These are phyloP conservation scores for Syzygium aqueum DNA, from an alignment of 345 rosid genomes.

Conservation along the genomic window DNA sequence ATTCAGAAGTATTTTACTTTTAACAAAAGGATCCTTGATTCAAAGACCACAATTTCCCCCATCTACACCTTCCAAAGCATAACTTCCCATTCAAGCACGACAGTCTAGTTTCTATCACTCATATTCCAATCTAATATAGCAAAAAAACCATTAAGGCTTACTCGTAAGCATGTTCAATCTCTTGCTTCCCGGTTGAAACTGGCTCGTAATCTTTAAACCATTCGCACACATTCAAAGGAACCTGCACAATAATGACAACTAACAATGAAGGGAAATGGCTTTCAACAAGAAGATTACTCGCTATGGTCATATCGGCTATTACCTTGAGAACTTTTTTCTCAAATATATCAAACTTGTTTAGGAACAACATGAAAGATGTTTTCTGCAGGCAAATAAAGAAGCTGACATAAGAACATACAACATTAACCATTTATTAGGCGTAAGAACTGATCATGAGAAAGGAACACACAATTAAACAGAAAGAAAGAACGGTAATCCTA, in stretches of 20 bases:
- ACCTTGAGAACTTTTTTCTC: slow-evolving; percentile 90
- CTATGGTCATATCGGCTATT: slow-evolving; percentile 10
- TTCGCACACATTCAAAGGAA: slow-evolving; percentile 74
- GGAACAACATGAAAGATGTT: slow-evolving; percentile 94
- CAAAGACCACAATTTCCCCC: background rate
- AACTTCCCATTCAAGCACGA: background rate
- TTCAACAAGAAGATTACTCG: background rate
- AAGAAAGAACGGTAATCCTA: background rate
- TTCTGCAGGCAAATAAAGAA: slow-evolving; percentile 44
- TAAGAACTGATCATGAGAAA: background rate
- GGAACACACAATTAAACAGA: background rate
- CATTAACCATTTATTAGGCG: background rate
- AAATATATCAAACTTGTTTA: slow-evolving; percentile 93
- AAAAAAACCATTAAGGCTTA: slow-evolving; percentile 23
- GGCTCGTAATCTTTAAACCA: slow-evolving; percentile 98
- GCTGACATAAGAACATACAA: background rate
- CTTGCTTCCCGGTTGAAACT: slow-evolving; percentile 81
- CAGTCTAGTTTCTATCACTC: background rate
- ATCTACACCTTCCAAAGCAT: background rate
- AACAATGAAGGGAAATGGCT: background rate
- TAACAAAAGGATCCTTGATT: background rate
- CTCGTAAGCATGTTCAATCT: slow-evolving; percentile 94
- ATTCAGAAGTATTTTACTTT: background rate
- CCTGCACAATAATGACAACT: slow-evolving; percentile 30
- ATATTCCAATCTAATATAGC: background rate